phyloP scores from a whole-genome alignment of 2,329 filamentous ascomycete genomes.

The Gremmenia infestans region DNA sequence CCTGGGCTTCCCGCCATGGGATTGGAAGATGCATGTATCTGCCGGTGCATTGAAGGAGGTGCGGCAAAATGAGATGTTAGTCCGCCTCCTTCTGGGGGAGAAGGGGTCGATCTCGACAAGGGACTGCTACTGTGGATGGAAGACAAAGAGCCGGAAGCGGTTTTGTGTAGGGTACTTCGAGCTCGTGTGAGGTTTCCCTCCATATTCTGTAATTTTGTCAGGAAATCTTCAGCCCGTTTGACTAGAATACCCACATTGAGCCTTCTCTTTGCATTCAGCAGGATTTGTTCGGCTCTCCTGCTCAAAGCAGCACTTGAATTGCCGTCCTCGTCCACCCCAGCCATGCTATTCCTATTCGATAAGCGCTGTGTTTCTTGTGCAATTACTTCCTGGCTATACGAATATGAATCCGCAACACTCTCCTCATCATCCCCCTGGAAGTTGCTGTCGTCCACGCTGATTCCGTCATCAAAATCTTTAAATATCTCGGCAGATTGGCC shows the following conservation, averaged over 20 bases:
- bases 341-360: conserved; percentile 25
- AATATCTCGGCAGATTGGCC: conserved; percentile 44
- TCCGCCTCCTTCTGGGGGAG: conserved; percentile 21
- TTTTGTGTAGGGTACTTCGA: conserved; percentile 58
- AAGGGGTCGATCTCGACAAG: conserved; percentile 32
- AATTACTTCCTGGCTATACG: conserved; percentile 29
- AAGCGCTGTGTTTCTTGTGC: conserved; percentile 25
- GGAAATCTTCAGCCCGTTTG: background rate
- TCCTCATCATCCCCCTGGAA: conserved; percentile 66
- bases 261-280: conserved; percentile 86
- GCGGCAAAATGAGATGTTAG: conserved; percentile 17
- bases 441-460: conserved; percentile 59
- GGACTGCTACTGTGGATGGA: conserved; percentile 37
- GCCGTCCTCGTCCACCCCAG: conserved; percentile 49
- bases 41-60: conserved; percentile 23
- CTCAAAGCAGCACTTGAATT: conserved; percentile 73
- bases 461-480: conserved; percentile 56
- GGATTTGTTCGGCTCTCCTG: conserved; percentile 79
- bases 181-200: conserved; percentile 84
- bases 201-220: conserved; percentile 64
- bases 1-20: conserved; percentile 36
- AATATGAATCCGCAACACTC: conserved; percentile 45
- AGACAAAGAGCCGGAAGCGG: conserved; percentile 44
- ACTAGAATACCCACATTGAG: conserved; percentile 62
- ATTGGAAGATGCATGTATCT: conserved; percentile 17